Percentiles rank a stretch among this genome's conserved stretches.
Conservation (phyloP, 805 yeast species). For the Pichia rugopelliculosa region DNA sequence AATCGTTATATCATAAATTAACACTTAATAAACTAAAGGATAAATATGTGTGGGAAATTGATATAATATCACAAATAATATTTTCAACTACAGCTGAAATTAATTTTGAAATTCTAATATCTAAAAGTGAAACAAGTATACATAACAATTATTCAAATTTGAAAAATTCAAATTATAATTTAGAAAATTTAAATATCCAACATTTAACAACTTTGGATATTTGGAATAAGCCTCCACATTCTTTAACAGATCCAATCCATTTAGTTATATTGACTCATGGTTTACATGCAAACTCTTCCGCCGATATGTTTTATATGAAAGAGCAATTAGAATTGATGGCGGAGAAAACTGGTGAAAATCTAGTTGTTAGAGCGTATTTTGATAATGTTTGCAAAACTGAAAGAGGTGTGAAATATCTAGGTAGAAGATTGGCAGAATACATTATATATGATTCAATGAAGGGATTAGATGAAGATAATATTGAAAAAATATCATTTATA, state of each 20-base stretch:
- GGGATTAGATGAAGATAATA: conserved; percentile 2
- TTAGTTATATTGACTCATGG: conserved; percentile 88
- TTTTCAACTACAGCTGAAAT: conserved; percentile 65
- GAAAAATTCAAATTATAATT: conserved; percentile 14
- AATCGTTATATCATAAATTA: conserved; percentile 50
- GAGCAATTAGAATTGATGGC: conserved; percentile 59
- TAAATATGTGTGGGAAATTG: conserved; percentile 68
- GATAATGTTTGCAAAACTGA: conserved; percentile 87
- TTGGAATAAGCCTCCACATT: conserved; percentile 66
- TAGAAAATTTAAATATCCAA: conserved; percentile 34
- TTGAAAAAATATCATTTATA: conserved; percentile 64
- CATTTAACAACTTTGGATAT: conserved; percentile 56
- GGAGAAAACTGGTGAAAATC: conserved; percentile 44
- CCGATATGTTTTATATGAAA: conserved; percentile 83
- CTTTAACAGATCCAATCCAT: conserved; percentile 54
- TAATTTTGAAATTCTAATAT: conserved; percentile 55
- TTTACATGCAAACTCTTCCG: conserved; percentile 78
- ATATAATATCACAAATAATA: conserved; percentile 72
- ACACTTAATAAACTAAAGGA: conserved; percentile 56
- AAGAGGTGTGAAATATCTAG: conserved; percentile 77
- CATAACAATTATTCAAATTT: conserved; percentile 25
- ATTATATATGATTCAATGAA: conserved; percentile 43
- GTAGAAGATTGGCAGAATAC: conserved; percentile 72
- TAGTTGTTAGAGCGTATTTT: conserved; percentile 74
- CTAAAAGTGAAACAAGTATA: conserved; percentile 34